phyloP scores from a whole-genome alignment of 164 flowering plant species.

The Sedum album region DNA sequence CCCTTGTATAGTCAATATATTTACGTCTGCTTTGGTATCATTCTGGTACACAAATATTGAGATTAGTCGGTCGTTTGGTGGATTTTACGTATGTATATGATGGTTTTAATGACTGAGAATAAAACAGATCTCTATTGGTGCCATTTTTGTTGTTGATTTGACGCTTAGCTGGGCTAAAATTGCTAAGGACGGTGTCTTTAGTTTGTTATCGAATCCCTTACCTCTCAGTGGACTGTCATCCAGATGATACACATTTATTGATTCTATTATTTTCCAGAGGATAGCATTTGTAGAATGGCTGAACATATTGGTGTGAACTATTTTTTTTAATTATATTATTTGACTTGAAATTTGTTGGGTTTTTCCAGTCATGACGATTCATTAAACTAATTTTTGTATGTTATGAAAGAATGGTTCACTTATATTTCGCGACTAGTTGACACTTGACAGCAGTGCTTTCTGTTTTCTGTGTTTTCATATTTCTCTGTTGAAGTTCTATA shows the following conservation, averaged over 20 bases:
- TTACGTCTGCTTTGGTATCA: not conserved
- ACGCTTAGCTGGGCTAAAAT: too few species aligned
- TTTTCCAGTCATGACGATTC: not conserved
- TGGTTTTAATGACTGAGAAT: not conserved
- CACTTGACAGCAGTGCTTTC: not conserved
- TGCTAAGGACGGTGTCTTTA: not conserved
- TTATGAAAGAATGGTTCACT: not conserved
- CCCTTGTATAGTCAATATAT: not conserved
- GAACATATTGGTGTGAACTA: not conserved
- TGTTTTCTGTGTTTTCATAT: not conserved
- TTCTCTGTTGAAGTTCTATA: not conserved
- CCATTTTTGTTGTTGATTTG: too few species aligned
- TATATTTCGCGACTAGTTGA: not conserved
- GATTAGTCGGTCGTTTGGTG: not conserved
- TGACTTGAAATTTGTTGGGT: too few species aligned
- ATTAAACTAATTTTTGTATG: not conserved
- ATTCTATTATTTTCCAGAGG: not conserved
- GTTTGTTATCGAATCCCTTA: not conserved
- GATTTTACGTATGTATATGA: not conserved
- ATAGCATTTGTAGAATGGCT: not conserved
- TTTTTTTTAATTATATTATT: too few species aligned
- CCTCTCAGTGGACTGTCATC: not conserved
- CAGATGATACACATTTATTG: too few species aligned
- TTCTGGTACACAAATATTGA: not conserved
- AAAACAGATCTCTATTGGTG: not conserved